Evolutionary conservation across 495 filamentous ascomycete genomes (phyloP), one percentile per base, ranked within the genome.

Genomic region (Xylaria intraflava): DNA sequence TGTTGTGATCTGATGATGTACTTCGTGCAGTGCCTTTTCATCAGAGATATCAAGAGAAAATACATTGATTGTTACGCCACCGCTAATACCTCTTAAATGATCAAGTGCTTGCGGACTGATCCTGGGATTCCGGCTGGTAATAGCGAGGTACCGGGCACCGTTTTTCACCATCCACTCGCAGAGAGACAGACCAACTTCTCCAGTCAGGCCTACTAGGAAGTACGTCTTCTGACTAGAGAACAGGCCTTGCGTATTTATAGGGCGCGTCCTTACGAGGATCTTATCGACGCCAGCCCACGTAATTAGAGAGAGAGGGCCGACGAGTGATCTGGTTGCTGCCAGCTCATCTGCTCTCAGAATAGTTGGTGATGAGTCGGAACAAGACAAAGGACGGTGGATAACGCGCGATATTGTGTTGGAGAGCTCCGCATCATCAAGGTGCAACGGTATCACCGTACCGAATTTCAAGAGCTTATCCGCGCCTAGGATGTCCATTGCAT

Each of bases 121-220:
- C 0, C 0, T 9, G 7, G 56, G 56, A 5, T 49, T 70, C 8
- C 78, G 72, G 47, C 71, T 78, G 1, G 74, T 67, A 9, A 81
- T 45, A n/a, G 64, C 69, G 20, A 81, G 57, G 47, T 68, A 62
- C 24, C 62, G 33, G 3, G 77, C 76, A 2, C 78, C 78, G 29
- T 73, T 62, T 0, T 27, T 11, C 0, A 67, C 61, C 76, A 81
- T 79, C 75, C 74, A 81, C 12, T 70, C 51, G 45, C 72, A 74
- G 0, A 79, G 57, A 1, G 76, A 77, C 17, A 61, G 51, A 11
- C 76, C 77, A 16, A 79, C 58, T 3, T 65, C 64, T 10, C 72
- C 70, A 10, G 72, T 71, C 1, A 79, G 59, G 6, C 78, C 78
- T 26, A 77, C 59, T 0, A 81, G 62, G 43, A 67, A 62, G 50